phyloP scores from a whole-genome alignment of 1,284 basidiomycete genomes.

The Puccinia triticina region DNA sequence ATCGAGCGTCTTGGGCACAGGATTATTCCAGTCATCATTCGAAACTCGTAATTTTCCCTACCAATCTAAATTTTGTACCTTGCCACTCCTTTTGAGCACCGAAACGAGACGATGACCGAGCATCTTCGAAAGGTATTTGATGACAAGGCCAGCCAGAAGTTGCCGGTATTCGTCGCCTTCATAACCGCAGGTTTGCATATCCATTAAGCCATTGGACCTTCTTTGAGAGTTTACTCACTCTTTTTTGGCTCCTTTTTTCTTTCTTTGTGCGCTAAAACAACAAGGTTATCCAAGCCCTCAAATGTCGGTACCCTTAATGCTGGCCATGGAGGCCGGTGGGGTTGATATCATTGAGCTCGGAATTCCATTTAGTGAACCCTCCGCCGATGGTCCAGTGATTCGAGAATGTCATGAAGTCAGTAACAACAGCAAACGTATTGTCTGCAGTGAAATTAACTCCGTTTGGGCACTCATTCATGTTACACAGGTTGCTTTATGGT shows the following conservation, averaged over 20 bases:
- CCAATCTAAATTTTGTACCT: background rate
- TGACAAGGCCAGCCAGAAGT: constrained; percentile 50
- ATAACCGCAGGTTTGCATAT: constrained; percentile 73
- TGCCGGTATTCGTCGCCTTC: constrained; percentile 67
- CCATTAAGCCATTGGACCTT: background rate
- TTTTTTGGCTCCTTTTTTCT: background rate
- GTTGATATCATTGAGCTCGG: constrained; percentile 95
- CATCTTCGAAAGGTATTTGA: constrained; percentile 50
- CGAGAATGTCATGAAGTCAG: constrained; percentile 86
- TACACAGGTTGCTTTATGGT: constrained; percentile 74
- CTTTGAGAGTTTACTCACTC: background rate
- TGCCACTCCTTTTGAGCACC: background rate
- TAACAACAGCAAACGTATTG: constrained; percentile 45
- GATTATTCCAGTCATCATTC: no score
- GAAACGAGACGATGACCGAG: constrained; percentile 15
- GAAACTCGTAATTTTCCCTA: background rate
- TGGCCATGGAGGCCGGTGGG: constrained; percentile 89
- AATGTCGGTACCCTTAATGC: constrained; percentile 82
- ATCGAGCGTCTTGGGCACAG: no score
- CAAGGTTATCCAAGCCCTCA: constrained; percentile 57
- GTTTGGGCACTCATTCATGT: constrained; percentile 11
- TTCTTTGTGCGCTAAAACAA: constrained; percentile 24
- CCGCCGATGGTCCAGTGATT: constrained; percentile 89
- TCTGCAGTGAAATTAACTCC: background rate
- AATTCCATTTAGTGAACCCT: constrained; percentile 93